Evolutionary conservation across 768 basidiomycete species (phyloP).

Genomic region (Tephrocybe sp.): DNA sequence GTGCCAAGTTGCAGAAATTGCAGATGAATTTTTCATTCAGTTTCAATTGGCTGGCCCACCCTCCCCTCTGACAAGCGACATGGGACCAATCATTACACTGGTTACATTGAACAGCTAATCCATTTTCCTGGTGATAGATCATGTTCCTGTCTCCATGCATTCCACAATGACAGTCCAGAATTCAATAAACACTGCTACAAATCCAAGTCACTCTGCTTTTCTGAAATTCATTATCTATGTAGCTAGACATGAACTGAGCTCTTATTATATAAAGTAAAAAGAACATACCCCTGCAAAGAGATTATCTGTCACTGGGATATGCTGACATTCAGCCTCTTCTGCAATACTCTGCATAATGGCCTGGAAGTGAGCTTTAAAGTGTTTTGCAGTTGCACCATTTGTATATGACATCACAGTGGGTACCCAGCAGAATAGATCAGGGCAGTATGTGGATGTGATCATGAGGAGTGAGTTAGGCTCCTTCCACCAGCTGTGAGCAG

Average conservation of each 20-base stretch:
- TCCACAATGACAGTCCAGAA: too few species aligned
- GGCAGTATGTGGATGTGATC: conserved; percentile 29
- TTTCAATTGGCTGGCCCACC: too few species aligned
- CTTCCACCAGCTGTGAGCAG: conserved; percentile 34
- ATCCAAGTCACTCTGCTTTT: conserved; percentile 8
- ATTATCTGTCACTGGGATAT: background rate
- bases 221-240: conserved; percentile 13
- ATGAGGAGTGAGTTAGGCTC: conserved; percentile 23
- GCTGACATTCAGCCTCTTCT: conserved; percentile 16
- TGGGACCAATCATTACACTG: too few species aligned
- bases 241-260: background rate
- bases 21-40: too few species aligned
- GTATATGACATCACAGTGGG: conserved; percentile 33
- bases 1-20: too few species aligned
- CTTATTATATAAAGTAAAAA: conserved; percentile 25
- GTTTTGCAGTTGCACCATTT: conserved; percentile 30
- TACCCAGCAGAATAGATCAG: conserved; percentile 28
- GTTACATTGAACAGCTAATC: too few species aligned
- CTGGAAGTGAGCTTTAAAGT: conserved; percentile 32
- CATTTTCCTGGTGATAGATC: too few species aligned
- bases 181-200: background rate
- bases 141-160: too few species aligned
- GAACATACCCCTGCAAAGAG: conserved; percentile 6
- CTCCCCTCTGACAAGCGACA: too few species aligned
- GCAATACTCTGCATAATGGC: conserved; percentile 29